Base-by-base conservation (phyloP, 1,139 yeast species). In the Geotrichum citri-aurantii region DNA sequence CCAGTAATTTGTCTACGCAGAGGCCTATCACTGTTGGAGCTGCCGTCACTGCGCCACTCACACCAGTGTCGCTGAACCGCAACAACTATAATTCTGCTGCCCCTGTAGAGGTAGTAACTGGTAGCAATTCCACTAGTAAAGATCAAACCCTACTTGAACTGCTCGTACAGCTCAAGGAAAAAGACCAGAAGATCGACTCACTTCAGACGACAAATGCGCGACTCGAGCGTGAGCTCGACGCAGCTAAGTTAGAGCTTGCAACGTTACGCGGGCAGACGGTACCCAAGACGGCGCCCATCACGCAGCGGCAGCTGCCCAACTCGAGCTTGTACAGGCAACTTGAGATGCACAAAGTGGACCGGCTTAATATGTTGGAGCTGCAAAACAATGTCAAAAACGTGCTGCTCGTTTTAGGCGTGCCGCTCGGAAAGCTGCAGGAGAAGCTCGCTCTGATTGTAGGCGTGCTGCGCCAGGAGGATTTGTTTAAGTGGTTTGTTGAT, bases 341-440 rank as follows among this genome's bases (percentile, higher is more conserved):
- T 29, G 64, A 64, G 55, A 62, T 73, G 59, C 68, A 65, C 37
- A 49, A 57, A 5, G 66, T 73, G 3, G 74, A 72, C 49, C 50
- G 58, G 2, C 50, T 69, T 54, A 63, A 63, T 23, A 58, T 66
- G 48, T 64, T 65, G 11, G 69, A 71, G 33, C 64, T 71, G 31
- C 71, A 68, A 53, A 73, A 73, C 57, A 59, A 68, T 2, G 63
- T 73, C 27, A 73, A 73, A 59, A 71, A 70, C 50, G 58, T 69
- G 42, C 62, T 71, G 4, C 55, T 70, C 10, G 58, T 66, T 11
- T 64, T 73, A 21, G 73, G 69, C 29, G 67, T 68, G n/a, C 75
- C 76, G 7, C 65, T 66, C 37, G 59, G 67, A 23, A 67, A 68
- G 54, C 56, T 73, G 19, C 68, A 71, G 19, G 63, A 63, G 24